Base-by-base conservation (phyloP, 2,329 filamentous ascomycete species). In the Pseudogymnoascus sp. region DNA sequence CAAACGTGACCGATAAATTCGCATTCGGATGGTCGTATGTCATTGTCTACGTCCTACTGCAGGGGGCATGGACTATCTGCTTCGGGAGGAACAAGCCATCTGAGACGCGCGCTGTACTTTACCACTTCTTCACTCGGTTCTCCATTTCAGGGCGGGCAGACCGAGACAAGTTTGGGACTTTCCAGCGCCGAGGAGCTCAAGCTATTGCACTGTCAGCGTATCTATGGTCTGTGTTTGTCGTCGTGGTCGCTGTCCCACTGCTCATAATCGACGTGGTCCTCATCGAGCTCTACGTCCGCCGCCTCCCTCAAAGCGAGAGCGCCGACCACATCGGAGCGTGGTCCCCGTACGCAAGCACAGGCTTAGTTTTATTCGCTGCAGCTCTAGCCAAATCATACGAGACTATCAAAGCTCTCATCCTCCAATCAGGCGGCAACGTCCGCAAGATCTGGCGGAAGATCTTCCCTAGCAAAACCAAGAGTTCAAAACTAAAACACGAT, bases 1-100 rank as follows among this genome's bases (percentile, higher is more conserved):
- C 49, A 34, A 12, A 56, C 11, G 12, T 56, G 14, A 18, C 28
- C 9, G 5, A 34, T 34, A 18, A 25, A 34, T 56, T 18, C 18
- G 28, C 49, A 34, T 34, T 31, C n/a, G n/a, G 25, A 12, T 56
- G 49, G 49, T 34, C 49, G 5, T 56, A 56, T 56, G 3, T 56
- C n/a, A 34, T 56, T 7, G 5, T 56, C 12, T 56, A 56, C 18
- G 25, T 56, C 28, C 25, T 56, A 12, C 16, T 56, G n/a, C 49
- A 56, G 12, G 49, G 49, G 31, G 49, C 9, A 34, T 56, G 49
- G 49, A 56, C 49, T 2, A 18, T 56, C 49, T 56, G 49, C 49
- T 56, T 56, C n/a, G 49, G 49, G 28, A 31, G 49, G 34, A 56
- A 56, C 5, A 56, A 56, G 28, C 49, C 49, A 18, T 56, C 49